Percentiles rank a stretch among this genome's conserved stretches.
These are phyloP conservation scores for Phytopythium chamaehyphon DNA, from an alignment of 352 stramenopile species.

Conservation along the genomic window DNA sequence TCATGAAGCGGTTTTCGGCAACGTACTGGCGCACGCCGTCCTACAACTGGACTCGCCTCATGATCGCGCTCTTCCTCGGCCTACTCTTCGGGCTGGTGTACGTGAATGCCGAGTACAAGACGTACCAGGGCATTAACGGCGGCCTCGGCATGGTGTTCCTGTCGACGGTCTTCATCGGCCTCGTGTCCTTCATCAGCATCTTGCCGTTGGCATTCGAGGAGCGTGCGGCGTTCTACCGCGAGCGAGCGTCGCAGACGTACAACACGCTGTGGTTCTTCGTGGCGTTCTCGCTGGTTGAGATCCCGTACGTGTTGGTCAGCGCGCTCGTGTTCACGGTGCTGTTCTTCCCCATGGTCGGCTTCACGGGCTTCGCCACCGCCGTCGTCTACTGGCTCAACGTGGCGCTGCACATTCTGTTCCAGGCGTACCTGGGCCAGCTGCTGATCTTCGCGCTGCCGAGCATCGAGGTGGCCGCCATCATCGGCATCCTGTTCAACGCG, in stretches of 20 bases:
- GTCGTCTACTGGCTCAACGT: constrained; percentile 35
- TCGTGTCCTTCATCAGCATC: constrained; percentile 74
- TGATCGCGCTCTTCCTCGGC: constrained; percentile 72
- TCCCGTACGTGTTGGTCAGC: constrained; percentile 22
- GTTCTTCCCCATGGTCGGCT: constrained; percentile 45
- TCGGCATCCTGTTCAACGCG: constrained; percentile 30
- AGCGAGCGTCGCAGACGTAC: constrained; percentile 83
- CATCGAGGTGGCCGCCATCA: constrained; percentile 28
- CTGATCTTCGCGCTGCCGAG: constrained; percentile 28
- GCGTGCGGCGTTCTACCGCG: constrained; percentile 76
- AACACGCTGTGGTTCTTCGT: constrained; percentile 63
- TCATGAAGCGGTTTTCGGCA: constrained; percentile 45
- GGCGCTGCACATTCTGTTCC: constrained; percentile 30
- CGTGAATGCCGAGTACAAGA: constrained; percentile 33
- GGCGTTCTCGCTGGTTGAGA: constrained; percentile 21
- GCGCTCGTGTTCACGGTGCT: constrained; percentile 20
- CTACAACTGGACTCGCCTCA: constrained; percentile 83
- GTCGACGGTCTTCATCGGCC: constrained; percentile 75
- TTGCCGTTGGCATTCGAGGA: constrained; percentile 82
- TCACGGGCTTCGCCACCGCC: constrained; percentile 20
- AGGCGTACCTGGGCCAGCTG: constrained; percentile 33
- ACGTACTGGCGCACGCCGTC: constrained; percentile 73
- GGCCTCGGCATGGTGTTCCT: constrained; percentile 86
- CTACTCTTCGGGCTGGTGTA: constrained; percentile 81
- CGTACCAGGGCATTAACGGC: constrained; percentile 48